phyloP scores from a whole-genome alignment of 2,329 filamentous ascomycete species.

The Beauveria brongniartii region DNA sequence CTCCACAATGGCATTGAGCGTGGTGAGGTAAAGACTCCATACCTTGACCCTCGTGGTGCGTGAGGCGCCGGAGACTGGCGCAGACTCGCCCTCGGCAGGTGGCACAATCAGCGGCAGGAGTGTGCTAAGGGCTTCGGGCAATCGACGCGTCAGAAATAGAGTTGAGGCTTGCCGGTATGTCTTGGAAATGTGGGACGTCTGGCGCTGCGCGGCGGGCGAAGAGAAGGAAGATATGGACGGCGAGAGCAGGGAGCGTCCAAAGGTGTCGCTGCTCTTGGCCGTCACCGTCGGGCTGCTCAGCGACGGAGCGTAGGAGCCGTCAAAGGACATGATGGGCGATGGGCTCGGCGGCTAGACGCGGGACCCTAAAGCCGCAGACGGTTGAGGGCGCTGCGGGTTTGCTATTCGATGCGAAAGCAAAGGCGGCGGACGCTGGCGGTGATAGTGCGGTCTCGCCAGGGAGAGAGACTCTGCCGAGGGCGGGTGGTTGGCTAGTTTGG shows the following conservation, averaged over 20 bases:
- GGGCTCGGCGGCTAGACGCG: neutral
- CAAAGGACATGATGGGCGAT: constrained; percentile 31
- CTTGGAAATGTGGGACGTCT: constrained; percentile 72
- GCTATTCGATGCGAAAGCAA: neutral
- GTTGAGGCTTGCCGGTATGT: constrained; percentile 91
- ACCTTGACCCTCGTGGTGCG: constrained; percentile 84
- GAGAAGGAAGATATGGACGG: constrained; percentile 64
- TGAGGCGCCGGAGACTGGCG: constrained; percentile 72
- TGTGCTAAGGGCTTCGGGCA: constrained; percentile 81
- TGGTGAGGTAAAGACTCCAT: constrained; percentile 93
- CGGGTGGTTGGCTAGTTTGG: constrained; percentile 1
- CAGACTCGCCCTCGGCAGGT: constrained; percentile 44
- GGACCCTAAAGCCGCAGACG: neutral
- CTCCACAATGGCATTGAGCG: constrained; percentile 85
- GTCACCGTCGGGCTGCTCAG: constrained; percentile 35
- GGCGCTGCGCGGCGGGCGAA: constrained; percentile 51
- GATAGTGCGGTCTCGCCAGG: neutral
- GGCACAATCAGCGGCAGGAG: constrained; percentile 74
- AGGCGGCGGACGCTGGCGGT: neutral
- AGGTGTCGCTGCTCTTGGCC: constrained; percentile 28
- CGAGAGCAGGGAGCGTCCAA: constrained; percentile 46
- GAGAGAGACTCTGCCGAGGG: neutral
- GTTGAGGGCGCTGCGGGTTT: neutral
- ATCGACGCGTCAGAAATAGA: constrained; percentile 85
- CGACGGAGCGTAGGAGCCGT: constrained; percentile 30